Percentiles rank a stretch among this genome's conserved stretches.
Evolutionary conservation across 805 yeast genomes (phyloP).

Genomic region (Suhomyces tanzawaensis): DNA sequence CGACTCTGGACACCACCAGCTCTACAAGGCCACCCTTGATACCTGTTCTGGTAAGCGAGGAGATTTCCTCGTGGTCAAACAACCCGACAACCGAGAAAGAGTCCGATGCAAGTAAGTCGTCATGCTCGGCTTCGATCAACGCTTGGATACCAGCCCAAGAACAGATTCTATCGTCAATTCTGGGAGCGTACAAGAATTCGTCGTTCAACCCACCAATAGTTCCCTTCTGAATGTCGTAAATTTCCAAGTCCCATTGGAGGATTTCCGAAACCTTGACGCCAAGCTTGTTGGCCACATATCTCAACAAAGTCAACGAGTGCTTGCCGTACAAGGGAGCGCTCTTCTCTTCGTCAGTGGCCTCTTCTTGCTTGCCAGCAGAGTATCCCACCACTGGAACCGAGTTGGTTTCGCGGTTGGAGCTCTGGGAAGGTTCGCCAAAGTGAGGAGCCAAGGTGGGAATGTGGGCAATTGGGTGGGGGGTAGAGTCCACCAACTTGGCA

Average conservation of each 20-base stretch:
- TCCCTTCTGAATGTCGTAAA: slow-evolving; percentile 81
- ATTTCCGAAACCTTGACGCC: slow-evolving; percentile 59
- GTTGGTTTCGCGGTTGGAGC: slow-evolving; percentile 72
- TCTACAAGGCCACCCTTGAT: slow-evolving; percentile 77
- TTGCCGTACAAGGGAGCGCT: slow-evolving; percentile 63
- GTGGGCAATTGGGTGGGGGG: slow-evolving; percentile 71
- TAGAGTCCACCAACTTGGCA: slow-evolving; percentile 50
- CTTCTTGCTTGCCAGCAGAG: slow-evolving; percentile 33
- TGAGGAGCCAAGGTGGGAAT: slow-evolving; percentile 87
- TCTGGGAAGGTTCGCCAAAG: slow-evolving; percentile 66
- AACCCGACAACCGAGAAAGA: slow-evolving; percentile 59
- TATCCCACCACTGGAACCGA: slow-evolving; percentile 78
- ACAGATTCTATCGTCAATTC: slow-evolving; percentile 83
- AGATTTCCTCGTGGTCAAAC: slow-evolving; percentile 82
- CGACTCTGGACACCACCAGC: slow-evolving; percentile 56
- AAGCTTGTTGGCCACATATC: slow-evolving; percentile 65
- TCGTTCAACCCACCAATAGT: slow-evolving; percentile 71
- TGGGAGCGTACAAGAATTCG: slow-evolving; percentile 78
- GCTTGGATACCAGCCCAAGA: slow-evolving; percentile 69
- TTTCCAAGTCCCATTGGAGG: slow-evolving; percentile 69
- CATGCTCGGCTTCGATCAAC: slow-evolving; percentile 42
- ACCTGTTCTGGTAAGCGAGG: slow-evolving; percentile 78
- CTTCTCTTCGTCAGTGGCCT: slow-evolving; percentile 59
- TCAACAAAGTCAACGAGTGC: slow-evolving; percentile 64
- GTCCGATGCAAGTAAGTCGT: slow-evolving; percentile 23